phyloP scores from a whole-genome alignment of 2,329 filamentous ascomycete species.

The Diaporthe helianthi region DNA sequence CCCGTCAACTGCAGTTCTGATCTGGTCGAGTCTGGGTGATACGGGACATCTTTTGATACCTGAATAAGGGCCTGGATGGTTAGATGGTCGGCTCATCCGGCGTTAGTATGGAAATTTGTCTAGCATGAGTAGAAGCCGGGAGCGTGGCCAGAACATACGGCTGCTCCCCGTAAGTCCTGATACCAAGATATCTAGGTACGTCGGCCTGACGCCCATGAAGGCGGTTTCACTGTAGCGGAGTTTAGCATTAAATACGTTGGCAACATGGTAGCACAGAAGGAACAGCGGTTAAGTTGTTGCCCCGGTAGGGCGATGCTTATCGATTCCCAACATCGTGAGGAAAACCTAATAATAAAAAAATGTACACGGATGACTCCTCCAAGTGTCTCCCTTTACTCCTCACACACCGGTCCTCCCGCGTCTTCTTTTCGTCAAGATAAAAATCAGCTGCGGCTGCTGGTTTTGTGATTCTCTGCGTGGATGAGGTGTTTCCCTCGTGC shows the following conservation, averaged over 20 bases:
- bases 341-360: constrained; percentile 41
- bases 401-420: background rate
- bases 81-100: background rate
- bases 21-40: background rate
- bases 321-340: constrained; percentile 33
- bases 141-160: too few relatives aligned
- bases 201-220: background rate
- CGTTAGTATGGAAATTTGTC: too few relatives aligned
- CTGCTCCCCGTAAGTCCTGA: background rate
- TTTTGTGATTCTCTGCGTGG: background rate
- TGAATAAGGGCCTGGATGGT: background rate
- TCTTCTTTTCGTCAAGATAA: constrained; percentile 15
- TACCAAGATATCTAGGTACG: background rate
- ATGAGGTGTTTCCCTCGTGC: constrained; percentile 17
- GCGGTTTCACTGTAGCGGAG: background rate
- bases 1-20: background rate
- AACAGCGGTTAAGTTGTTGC: background rate
- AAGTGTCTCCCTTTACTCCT: constrained; percentile 30
- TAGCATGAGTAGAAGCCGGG: background rate
- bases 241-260: background rate
- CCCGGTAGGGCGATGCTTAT: constrained; percentile 17
- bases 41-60: background rate
- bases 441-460: constrained; percentile 16
- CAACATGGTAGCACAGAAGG: background rate
- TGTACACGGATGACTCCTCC: constrained; percentile 50